Evolutionary conservation across 2,329 filamentous ascomycete genomes (phyloP).

Genomic region (Bipolaris gigantea): DNA sequence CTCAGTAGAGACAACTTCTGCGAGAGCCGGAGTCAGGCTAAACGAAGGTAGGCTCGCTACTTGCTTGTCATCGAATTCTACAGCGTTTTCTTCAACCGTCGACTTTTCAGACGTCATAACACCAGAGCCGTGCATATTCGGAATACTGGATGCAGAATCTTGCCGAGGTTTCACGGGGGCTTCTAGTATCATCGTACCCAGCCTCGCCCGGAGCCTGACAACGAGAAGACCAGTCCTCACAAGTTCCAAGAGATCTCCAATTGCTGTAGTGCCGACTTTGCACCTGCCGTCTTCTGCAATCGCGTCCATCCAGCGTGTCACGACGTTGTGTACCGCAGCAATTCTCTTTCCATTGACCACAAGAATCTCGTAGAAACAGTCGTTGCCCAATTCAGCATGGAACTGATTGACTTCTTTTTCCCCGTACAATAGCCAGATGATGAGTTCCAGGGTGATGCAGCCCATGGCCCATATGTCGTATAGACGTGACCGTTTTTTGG

Average conservation of each 20-base stretch:
- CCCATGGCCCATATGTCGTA: constrained; percentile 33
- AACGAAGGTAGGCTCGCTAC: not conserved
- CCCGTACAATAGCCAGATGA: constrained; percentile 28
- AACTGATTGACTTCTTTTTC: not conserved
- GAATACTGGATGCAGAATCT: not conserved
- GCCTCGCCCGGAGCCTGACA: constrained; percentile 3
- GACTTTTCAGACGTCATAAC: not conserved
- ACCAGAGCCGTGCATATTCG: not conserved
- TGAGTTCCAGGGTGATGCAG: constrained; percentile 26
- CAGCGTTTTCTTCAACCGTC: not conserved
- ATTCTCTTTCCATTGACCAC: not conserved
- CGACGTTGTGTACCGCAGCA: constrained; percentile 1
- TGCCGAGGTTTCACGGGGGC: not conserved
- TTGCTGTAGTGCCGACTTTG: not conserved
- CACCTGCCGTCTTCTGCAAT: constrained; percentile 6
- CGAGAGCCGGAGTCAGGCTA: not conserved
- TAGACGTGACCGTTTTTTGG: constrained; percentile 15
- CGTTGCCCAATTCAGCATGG: not conserved
- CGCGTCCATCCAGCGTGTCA: constrained; percentile 6
- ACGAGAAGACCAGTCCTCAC: constrained; percentile 7
- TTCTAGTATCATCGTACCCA: not conserved
- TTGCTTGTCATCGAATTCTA: too few species aligned
- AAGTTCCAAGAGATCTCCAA: constrained; percentile 11
- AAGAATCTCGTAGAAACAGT: not conserved
- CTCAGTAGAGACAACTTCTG: not conserved